Percentiles rank a stretch among this genome's conserved stretches.
These are phyloP conservation scores for Naematelia aurantialba DNA, from an alignment of 768 basidiomycete species.

Conservation along the genomic window DNA sequence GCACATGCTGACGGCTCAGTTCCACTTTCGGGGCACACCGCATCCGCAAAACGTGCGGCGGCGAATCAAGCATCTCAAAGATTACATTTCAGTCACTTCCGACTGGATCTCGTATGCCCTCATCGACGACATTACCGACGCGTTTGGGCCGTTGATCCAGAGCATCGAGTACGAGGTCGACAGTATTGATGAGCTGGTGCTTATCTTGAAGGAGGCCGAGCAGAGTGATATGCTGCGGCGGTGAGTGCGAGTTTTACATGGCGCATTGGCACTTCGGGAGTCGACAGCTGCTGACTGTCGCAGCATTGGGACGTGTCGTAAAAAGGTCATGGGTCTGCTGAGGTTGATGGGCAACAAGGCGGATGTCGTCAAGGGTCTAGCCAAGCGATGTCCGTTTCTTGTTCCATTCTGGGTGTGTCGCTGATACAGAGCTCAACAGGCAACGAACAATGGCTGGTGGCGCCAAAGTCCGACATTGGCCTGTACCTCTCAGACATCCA, in stretches of 20 bases:
- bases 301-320: constrained; percentile 93
- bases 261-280: not conserved
- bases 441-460: constrained; percentile 94
- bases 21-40: constrained; percentile 95
- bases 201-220: constrained; percentile 91
- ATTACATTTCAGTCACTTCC: constrained; percentile 96
- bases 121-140: constrained; percentile 99
- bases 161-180: constrained; percentile 99
- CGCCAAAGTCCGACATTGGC: constrained; percentile 95
- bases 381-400: constrained; percentile 68
- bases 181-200: constrained; percentile 93
- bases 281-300: constrained; percentile 13
- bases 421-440: constrained; percentile 15
- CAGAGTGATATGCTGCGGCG: constrained; percentile 95
- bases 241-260: constrained; percentile 43
- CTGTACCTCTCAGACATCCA: constrained; percentile 94
- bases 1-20: constrained; percentile 55
- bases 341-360: constrained; percentile 99
- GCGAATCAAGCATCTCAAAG: constrained; percentile 97
- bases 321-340: constrained; percentile 98
- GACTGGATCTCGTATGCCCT: constrained; percentile 99
- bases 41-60: constrained; percentile 97
- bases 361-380: constrained; percentile 96
- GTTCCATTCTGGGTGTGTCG: too few relatives aligned
- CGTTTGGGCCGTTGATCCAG: constrained; percentile 96